Evolutionary conservation across 2,329 filamentous ascomycete species (phyloP), one percentile per base, ranked within the genome.

Genomic region (Ophiocordyceps robertsii): DNA sequence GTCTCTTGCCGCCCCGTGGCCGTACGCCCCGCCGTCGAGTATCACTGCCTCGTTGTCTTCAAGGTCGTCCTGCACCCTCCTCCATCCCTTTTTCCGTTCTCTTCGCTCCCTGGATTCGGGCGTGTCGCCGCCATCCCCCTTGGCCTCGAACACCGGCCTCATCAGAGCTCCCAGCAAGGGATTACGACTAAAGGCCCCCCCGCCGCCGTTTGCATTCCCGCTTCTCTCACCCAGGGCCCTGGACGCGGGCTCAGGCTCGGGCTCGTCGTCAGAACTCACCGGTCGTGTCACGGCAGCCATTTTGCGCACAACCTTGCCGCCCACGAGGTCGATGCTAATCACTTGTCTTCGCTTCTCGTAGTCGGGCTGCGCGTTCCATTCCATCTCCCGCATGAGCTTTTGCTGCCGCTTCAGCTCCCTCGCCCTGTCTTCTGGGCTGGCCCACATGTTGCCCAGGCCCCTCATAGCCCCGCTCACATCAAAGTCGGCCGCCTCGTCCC

Each of bases 291-390:
- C 60, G 5, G 79, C 72, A 14, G 73, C 75, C 73, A 85, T 85
- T 51, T 76, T 76, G 46, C 75, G 77, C 5, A 92, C 79, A 3
- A 94, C 77, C 52, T 82, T 88, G 16, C 82, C 81, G 1, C 81
- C 82, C 9, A 80, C 79, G 1, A 95, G 65, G 57, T 95, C 87
- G 46, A 95, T 84, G 55, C 84, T 90, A 50, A 93, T 75, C 1
- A 95, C 82, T 46, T 92, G 81, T 52, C 75, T 77, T 45, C 85
- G 74, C 71, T 90, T 94, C 66, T 95, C 89, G 61, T 88, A 95
- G 47, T 93, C 89, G 0, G 88, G 87, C 41, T 75, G 69, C 4
- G 83, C 80, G 51, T 83, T 84, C 80, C 88, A 93, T 54, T 94
- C 85, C 70, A 92, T 80, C 61, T 94, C 86, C 6, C 86, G 69